Evolutionary conservation across 2,329 filamentous ascomycete species (phyloP).

Genomic region (Elsinoe arachidis): DNA sequence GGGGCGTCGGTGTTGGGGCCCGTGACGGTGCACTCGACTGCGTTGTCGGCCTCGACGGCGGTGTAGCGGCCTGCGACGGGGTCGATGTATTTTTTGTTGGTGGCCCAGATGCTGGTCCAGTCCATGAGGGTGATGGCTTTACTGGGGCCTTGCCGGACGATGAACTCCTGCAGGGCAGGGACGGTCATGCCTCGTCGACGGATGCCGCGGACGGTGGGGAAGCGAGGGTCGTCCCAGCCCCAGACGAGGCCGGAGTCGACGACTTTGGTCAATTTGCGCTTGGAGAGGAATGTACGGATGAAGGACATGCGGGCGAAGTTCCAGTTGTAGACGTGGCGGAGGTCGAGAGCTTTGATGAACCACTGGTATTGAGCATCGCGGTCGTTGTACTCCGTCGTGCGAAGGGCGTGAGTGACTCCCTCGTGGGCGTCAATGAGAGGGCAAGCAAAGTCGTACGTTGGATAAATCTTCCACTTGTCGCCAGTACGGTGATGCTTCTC

Average conservation of each 20-base stretch:
- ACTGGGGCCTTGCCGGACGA: constrained; percentile 70
- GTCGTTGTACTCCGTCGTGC: constrained; percentile 76
- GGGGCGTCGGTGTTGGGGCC: constrained; percentile 24
- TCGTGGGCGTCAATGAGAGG: constrained; percentile 69
- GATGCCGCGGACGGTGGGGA: constrained; percentile 72
- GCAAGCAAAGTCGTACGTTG: constrained; percentile 75
- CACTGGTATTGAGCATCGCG: constrained; percentile 76
- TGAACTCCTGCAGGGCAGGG: constrained; percentile 66
- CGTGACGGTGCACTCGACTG: constrained; percentile 50
- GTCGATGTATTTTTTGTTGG: constrained; percentile 41
- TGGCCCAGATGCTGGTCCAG: constrained; percentile 55
- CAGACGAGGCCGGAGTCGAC: constrained; percentile 64
- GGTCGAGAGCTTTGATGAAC: constrained; percentile 63
- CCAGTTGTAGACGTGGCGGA: constrained; percentile 72
- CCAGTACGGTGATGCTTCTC: constrained; percentile 65
- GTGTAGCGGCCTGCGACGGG: constrained; percentile 37
- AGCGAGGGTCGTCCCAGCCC: constrained; percentile 75
- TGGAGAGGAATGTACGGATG: constrained; percentile 67
- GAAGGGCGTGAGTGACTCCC: constrained; percentile 69
- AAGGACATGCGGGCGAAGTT: constrained; percentile 77
- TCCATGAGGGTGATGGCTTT: constrained; percentile 74
- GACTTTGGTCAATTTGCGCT: constrained; percentile 73
- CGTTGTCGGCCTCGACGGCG: constrained; percentile 55
- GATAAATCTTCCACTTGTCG: constrained; percentile 70
- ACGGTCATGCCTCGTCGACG: constrained; percentile 67